Base-by-base conservation (phyloP, 2,329 filamentous ascomycete genomes). In the Neonectria magnoliae region DNA sequence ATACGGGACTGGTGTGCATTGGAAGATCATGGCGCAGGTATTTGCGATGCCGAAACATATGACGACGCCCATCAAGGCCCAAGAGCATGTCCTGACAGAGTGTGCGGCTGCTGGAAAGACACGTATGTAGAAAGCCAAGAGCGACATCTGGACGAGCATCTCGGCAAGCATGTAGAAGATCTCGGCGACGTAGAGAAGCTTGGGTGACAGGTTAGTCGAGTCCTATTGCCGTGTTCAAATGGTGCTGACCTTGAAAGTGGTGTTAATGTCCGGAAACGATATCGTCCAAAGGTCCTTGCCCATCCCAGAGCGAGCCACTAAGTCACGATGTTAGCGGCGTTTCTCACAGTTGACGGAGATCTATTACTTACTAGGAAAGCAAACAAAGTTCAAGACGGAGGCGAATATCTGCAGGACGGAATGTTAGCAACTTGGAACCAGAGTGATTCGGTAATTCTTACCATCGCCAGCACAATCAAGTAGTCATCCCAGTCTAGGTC, bases 81-180 rank as follows among this genome's bases (percentile, higher is more conserved):
- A 61, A 5, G 62, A 60, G 25, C 42, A 25, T 36, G 18, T 22
- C 20, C 51, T 44, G 33, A 64, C 31, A 31, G 56, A 38, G 14
- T 44, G 16, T 4, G 62, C 56, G 9, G 57, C 44, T n/a, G 48
- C 52, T 6, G 51, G 57, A 33, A 64, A 64, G 51, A 64, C 52
- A 13, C 57, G 62, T 22, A 64, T 42, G 36, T 64, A 64, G 29
- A 64, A 64, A 18, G 51, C 62, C 33, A 64, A 29, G 5, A 62
- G 45, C 6, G 60, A 63, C 56, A 63, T 59, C 14, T 60, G 50
- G 14, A 63, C 60, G 6, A 59, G 33, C 60, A 63, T 63, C 33
- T 63, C 60, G 41, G 60, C 60, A 31, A 63, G 25, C 60, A 63
- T 63, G 48, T 63, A 63, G 22, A 63, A 63, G 14, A 63, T 63